Conservation (phyloP, 306 rosid species). For the Boehmeria nivea region DNA sequence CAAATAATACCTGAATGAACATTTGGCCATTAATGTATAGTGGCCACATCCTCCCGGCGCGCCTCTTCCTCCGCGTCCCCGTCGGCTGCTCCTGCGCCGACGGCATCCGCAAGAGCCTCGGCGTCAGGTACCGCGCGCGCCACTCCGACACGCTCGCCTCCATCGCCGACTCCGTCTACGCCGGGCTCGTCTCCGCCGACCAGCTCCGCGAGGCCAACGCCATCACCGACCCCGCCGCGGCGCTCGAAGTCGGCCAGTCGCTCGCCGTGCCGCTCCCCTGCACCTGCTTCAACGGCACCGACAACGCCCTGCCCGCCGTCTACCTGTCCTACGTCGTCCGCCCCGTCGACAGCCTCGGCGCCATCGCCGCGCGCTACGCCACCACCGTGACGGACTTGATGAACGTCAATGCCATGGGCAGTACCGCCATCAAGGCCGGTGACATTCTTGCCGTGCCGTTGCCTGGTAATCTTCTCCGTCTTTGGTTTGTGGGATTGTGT, state of each 20-base stretch:
- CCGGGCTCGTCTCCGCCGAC: constrained; percentile 84
- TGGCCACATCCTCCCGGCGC: constrained; percentile 83
- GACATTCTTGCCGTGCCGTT: constrained; percentile 89
- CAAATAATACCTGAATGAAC: too few relatives aligned
- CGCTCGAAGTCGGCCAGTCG: constrained; percentile 75
- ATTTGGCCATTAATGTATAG: too few relatives aligned
- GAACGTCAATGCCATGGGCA: constrained; percentile 98
- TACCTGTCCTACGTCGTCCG: constrained; percentile 83
- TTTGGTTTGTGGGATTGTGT: too few relatives aligned
- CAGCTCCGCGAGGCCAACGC: constrained; percentile 89
- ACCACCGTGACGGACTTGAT: constrained; percentile 94
- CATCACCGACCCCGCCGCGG: constrained; percentile 59
- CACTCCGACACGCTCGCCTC: constrained; percentile 73
- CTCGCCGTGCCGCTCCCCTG: constrained; percentile 91
- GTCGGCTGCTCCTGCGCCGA: constrained; percentile 78
- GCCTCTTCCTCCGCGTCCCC: constrained; percentile 78
- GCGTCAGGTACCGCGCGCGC: constrained; percentile 72
- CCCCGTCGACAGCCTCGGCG: constrained; percentile 54
- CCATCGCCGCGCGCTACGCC: constrained; percentile 62
- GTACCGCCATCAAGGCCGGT: constrained; percentile 47
- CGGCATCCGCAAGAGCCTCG: constrained; percentile 82
- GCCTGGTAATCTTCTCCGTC: constrained; percentile 42
- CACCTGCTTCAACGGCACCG: constrained; percentile 94
- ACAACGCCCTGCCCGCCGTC: constrained; percentile 78
- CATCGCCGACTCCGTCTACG: constrained; percentile 68